These are phyloP conservation scores for Fusarium sp. DNA, from an alignment of 2,329 filamentous ascomycete genomes.

Conservation along the genomic window DNA sequence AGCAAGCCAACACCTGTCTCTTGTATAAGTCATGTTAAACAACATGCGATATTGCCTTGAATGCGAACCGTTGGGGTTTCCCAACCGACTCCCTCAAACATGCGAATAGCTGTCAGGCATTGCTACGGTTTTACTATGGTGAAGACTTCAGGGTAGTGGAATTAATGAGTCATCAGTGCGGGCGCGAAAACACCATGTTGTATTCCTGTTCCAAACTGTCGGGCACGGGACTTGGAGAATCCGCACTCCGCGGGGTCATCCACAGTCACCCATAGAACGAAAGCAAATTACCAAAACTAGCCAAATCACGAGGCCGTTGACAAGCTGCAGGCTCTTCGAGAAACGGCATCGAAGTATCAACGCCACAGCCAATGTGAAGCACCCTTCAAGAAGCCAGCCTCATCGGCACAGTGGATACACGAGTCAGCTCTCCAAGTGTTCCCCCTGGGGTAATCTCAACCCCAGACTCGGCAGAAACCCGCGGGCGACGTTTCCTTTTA, in stretches of 20 bases:
- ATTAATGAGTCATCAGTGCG: neutral
- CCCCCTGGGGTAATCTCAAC: neutral
- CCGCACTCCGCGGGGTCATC: neutral
- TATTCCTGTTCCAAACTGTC: neutral
- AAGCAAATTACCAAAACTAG: neutral
- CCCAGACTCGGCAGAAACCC: neutral
- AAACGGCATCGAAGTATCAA: neutral
- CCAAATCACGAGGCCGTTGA: neutral
- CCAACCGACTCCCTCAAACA: neutral
- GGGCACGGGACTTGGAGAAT: neutral
- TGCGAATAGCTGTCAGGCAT: neutral
- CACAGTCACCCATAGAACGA: neutral
- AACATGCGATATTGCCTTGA: neutral
- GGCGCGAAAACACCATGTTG: neutral
- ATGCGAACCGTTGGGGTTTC: neutral
- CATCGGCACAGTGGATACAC: neutral
- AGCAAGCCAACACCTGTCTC: neutral
- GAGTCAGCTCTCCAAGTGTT: neutral
- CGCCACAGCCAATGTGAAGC: neutral
- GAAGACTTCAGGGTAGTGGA: neutral
- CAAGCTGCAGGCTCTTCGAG: neutral
- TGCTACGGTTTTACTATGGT: no score
- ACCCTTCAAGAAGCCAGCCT: neutral
- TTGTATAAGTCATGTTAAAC: neutral
- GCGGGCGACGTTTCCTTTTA: neutral